These are phyloP conservation scores for Boletellus dicymbophilus DNA, from an alignment of 1,284 basidiomycete genomes.

Conservation along the genomic window DNA sequence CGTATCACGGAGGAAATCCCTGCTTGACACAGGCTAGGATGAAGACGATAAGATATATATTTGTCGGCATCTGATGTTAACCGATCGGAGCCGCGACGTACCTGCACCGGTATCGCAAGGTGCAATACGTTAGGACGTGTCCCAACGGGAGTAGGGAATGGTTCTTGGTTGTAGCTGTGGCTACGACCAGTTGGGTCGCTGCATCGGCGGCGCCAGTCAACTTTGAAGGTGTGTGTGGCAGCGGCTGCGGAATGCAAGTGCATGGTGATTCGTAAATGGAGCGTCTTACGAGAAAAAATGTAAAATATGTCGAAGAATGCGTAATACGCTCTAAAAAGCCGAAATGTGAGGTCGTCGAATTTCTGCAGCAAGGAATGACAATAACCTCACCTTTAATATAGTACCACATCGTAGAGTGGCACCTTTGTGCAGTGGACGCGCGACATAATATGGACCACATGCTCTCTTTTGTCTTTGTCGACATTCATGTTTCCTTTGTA, in stretches of 20 bases:
- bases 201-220: neutral
- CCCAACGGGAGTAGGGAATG: neutral
- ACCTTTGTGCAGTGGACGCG: neutral
- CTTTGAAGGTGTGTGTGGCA: neutral
- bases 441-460: neutral
- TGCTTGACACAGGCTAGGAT: neutral
- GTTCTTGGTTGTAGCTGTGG: neutral
- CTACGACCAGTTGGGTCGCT: neutral
- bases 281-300: neutral
- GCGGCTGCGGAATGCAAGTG: neutral
- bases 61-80: neutral
- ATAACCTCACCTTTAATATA: constrained; percentile 19
- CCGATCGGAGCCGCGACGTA: neutral
- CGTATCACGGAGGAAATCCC: constrained; percentile 18
- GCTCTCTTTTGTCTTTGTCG: constrained; percentile 12
- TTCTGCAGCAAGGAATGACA: neutral
- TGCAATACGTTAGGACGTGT: neutral
- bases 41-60: neutral
- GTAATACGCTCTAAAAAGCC: no score
- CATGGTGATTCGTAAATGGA: constrained; percentile 1
- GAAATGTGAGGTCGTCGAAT: neutral
- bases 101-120: neutral
- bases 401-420: constrained; percentile 12
- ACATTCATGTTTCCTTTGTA: constrained; percentile 15
- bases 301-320: no score